Percentiles rank a stretch among this genome's conserved stretches.
Evolutionary conservation across 306 rosid species (phyloP).

Genomic region (Datisca glomerata): DNA sequence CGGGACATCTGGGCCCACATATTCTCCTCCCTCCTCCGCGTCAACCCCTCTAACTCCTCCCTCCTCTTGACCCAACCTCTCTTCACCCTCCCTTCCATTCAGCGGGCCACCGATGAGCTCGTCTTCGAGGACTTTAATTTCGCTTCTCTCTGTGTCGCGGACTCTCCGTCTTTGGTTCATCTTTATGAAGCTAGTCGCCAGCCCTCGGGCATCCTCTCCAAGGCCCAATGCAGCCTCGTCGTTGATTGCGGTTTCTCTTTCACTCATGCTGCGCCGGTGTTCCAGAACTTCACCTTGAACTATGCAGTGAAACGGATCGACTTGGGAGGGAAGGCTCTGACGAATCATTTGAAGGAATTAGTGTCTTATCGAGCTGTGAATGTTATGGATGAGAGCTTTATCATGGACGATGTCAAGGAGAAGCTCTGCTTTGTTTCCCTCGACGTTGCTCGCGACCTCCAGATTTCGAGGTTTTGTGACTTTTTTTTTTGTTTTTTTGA

Average conservation of each 20-base stretch:
- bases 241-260: conserved; percentile 91
- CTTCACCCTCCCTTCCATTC: conserved; percentile 77
- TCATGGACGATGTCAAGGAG: conserved; percentile 89
- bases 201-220: conserved; percentile 37
- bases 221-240: conserved; percentile 83
- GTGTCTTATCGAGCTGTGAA: conserved; percentile 74
- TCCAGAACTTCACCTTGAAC: conserved; percentile 68
- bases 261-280: conserved; percentile 80
- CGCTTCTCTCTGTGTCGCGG: conserved; percentile 52
- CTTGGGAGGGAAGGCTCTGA: conserved; percentile 81
- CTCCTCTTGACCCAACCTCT: conserved; percentile 83
- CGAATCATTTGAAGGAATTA: conserved; percentile 79
- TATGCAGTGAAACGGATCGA: conserved; percentile 73
- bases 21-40: conserved; percentile 54
- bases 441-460: conserved; percentile 49
- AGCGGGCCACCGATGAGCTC: conserved; percentile 67
- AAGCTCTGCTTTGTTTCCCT: conserved; percentile 88
- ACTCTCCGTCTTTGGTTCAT: conserved; percentile 62
- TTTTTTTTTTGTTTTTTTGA: too few species aligned
- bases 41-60: conserved; percentile 47
- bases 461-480: conserved; percentile 39
- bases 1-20: conserved; percentile 92
- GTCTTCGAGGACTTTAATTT: conserved; percentile 89
- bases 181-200: conserved; percentile 72
- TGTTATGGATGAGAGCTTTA: conserved; percentile 85